phyloP scores from a whole-genome alignment of 208 protist genomes.

The Trypanosoma congolense region DNA sequence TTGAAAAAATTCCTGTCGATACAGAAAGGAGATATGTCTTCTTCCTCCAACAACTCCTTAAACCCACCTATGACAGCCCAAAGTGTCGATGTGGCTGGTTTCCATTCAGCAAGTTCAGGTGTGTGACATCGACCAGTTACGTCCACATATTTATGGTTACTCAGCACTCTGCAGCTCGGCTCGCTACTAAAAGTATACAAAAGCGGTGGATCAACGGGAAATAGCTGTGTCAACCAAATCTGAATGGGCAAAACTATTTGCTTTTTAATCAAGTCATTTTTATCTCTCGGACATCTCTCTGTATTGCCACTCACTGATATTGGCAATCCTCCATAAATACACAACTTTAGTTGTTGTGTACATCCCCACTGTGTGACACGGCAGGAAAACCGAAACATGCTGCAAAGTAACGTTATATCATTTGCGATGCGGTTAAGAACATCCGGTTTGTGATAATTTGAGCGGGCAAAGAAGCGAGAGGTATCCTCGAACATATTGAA shows the following conservation, averaged over 20 bases:
- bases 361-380: constrained; percentile 39
- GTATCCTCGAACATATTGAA: background rate
- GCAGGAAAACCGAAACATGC: constrained; percentile 25
- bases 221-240: constrained; percentile 51
- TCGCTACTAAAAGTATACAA: constrained; percentile 33
- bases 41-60: constrained; percentile 22
- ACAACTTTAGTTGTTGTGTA: constrained; percentile 51
- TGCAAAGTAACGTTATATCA: constrained; percentile 33
- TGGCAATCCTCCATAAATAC: constrained; percentile 51
- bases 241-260: constrained; percentile 45
- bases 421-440: background rate
- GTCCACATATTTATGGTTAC: constrained; percentile 54
- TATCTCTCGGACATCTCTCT: background rate
- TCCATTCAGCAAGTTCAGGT: constrained; percentile 42
- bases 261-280: background rate
- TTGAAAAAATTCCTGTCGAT: constrained; percentile 24
- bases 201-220: constrained; percentile 49
- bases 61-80: constrained; percentile 27
- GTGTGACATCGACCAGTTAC: constrained; percentile 46
- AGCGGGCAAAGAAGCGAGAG: constrained; percentile 4
- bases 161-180: constrained; percentile 28
- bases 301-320: constrained; percentile 13
- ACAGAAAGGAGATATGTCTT: constrained; percentile 38
- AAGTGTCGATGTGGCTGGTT: constrained; percentile 33
- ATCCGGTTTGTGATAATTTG: background rate